These are phyloP conservation scores for Hygrophorus pudorinus DNA, from an alignment of 768 basidiomycete genomes.

Conservation along the genomic window DNA sequence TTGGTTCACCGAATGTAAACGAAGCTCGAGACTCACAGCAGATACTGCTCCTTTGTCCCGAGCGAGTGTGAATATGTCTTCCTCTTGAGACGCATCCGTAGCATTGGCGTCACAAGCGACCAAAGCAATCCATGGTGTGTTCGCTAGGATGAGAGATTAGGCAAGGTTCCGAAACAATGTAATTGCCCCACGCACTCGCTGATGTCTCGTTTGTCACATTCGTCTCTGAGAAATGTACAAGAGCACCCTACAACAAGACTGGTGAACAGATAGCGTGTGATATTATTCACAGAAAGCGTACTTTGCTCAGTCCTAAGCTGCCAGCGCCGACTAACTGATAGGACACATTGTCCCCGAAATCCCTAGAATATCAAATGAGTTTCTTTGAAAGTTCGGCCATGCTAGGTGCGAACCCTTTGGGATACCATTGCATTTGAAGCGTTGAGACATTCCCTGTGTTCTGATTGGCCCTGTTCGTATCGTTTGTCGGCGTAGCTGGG, in stretches of 20 bases:
- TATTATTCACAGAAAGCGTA: constrained; percentile 19
- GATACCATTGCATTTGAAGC: constrained; percentile 53
- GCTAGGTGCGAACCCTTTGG: constrained; percentile 30
- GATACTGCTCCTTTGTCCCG: constrained; percentile 70
- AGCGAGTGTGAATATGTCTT: constrained; percentile 79
- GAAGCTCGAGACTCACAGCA: constrained; percentile 40
- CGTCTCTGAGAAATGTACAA: constrained; percentile 77
- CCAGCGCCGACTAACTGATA: constrained; percentile 47
- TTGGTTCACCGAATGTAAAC: background rate
- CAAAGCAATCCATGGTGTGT: constrained; percentile 87
- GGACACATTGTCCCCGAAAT: constrained; percentile 44
- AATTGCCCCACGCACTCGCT: constrained; percentile 26
- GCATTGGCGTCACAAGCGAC: constrained; percentile 76
- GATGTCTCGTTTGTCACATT: constrained; percentile 36
- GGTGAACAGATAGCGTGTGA: background rate
- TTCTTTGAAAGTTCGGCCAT: background rate
- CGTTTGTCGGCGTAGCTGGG: constrained; percentile 66
- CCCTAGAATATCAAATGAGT: constrained; percentile 20
- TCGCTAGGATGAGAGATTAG: constrained; percentile 29
- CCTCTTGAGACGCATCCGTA: constrained; percentile 45
- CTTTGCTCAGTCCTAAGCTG: constrained; percentile 46
- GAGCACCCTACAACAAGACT: constrained; percentile 45
- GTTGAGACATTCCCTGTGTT: constrained; percentile 43
- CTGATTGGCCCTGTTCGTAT: constrained; percentile 33
- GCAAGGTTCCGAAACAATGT: constrained; percentile 4